These are phyloP conservation scores for Tuber calosporum DNA, from an alignment of 495 filamentous ascomycete species.

Conservation along the genomic window DNA sequence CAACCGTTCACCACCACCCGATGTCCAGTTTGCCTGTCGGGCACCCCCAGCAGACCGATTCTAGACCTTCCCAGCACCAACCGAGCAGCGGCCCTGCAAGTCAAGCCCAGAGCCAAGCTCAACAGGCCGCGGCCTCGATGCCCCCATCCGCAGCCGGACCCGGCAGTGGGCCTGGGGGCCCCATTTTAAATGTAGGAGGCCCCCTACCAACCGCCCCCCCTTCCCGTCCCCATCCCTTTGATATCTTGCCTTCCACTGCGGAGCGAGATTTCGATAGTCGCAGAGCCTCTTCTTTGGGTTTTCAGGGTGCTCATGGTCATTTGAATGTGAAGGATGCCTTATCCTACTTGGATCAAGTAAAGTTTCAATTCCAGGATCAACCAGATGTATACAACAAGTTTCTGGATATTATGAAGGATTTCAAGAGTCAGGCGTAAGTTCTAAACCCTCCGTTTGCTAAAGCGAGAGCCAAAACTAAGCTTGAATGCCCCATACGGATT, in stretches of 20 bases:
- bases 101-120: constrained; percentile 31
- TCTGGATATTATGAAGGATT: constrained; percentile 99
- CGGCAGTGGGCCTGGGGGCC: constrained; percentile 41
- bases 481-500: constrained; percentile 2
- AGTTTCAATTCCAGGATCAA: constrained; percentile 93
- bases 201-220: constrained; percentile 37
- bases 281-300: constrained; percentile 38
- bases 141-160: constrained; percentile 40
- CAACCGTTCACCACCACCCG: constrained; percentile 15
- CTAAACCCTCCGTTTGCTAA: constrained; percentile 18
- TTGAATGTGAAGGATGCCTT: constrained; percentile 68
- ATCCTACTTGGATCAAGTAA: constrained; percentile 96
- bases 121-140: constrained; percentile 34
- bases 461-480: constrained; percentile 24
- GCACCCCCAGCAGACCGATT: constrained; percentile 19
- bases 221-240: constrained; percentile 34
- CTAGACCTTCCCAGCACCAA: constrained; percentile 31
- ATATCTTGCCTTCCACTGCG: constrained; percentile 32
- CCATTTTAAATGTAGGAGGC: constrained; percentile 43
- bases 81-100: constrained; percentile 24
- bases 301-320: constrained; percentile 39
- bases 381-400: constrained; percentile 98
- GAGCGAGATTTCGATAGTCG: constrained; percentile 36
- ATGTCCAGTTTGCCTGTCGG: constrained; percentile 17
- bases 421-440: constrained; percentile 91